phyloP scores from a whole-genome alignment of 208 protist species.

The Crithidia acanthocephali region DNA sequence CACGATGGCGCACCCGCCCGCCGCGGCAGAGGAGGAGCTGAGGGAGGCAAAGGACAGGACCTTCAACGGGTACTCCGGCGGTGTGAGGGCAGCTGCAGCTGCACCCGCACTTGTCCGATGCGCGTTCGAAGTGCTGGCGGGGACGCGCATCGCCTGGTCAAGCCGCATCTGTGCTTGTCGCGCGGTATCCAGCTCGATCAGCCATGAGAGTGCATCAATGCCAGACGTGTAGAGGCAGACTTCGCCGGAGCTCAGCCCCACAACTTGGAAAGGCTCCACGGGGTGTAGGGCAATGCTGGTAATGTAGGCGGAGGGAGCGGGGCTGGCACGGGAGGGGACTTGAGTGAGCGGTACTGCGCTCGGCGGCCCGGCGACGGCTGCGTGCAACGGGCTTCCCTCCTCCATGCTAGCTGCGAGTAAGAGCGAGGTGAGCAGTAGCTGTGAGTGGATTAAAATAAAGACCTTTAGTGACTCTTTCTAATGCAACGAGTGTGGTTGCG shows the following conservation, averaged over 20 bases:
- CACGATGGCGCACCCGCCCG: constrained; percentile 25
- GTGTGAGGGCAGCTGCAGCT: background rate
- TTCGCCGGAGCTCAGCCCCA: constrained; percentile 38
- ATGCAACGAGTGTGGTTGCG: too few relatives aligned
- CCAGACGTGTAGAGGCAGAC: constrained; percentile 35
- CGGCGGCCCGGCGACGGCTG: background rate
- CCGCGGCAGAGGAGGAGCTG: constrained; percentile 14
- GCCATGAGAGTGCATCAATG: constrained; percentile 38
- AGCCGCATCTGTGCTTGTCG: constrained; percentile 17
- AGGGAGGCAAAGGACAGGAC: constrained; percentile 28
- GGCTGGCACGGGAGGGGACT: constrained; percentile 12
- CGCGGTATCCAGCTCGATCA: constrained; percentile 33
- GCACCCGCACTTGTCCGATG: background rate
- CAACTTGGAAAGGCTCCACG: constrained; percentile 36
- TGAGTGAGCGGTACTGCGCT: constrained; percentile 4
- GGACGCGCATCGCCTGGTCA: constrained; percentile 1
- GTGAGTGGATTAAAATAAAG: background rate
- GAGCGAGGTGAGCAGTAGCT: too few relatives aligned
- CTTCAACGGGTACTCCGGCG: constrained; percentile 28
- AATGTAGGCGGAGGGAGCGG: constrained; percentile 22
- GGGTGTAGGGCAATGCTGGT: constrained; percentile 43
- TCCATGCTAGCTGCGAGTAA: background rate
- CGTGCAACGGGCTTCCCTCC: background rate
- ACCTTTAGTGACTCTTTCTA: too few relatives aligned
- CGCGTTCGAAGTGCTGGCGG: background rate